These are phyloP conservation scores for Dacryopinax spathularia DNA, from an alignment of 768 basidiomycete genomes.

Conservation along the genomic window DNA sequence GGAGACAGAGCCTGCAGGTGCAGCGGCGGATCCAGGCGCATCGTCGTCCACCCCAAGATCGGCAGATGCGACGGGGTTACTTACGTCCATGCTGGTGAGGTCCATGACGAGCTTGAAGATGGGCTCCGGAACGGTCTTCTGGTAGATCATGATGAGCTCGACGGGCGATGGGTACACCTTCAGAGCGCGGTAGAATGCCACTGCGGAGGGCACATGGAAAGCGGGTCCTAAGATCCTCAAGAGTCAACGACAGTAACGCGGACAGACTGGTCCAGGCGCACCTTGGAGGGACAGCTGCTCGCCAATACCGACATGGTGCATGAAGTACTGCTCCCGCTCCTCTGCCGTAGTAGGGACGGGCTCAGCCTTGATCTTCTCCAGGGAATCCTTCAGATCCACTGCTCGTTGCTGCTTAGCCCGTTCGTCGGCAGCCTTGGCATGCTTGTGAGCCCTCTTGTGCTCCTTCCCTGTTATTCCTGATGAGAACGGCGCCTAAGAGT, in stretches of 20 bases:
- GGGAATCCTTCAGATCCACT: constrained; percentile 46
- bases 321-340: constrained; percentile 80
- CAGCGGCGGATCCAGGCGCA: constrained; percentile 32
- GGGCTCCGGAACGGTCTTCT: constrained; percentile 71
- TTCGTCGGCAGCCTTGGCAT: constrained; percentile 23
- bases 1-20: constrained; percentile 17
- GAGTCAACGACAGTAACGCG: constrained; percentile 3
- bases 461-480: constrained; percentile 53
- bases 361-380: constrained; percentile 57
- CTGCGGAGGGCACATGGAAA: constrained; percentile 64
- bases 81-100: constrained; percentile 78
- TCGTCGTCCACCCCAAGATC: constrained; percentile 33
- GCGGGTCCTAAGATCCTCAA: constrained; percentile 59
- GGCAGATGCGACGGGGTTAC: constrained; percentile 25
- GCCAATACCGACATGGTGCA: constrained; percentile 74
- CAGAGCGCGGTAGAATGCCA: constrained; percentile 85
- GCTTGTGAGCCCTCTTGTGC: constrained; percentile 74
- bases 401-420: constrained; percentile 20
- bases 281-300: constrained; percentile 71
- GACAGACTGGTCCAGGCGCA: constrained; percentile 23
- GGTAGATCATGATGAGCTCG: constrained; percentile 88
- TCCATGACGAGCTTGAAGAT: constrained; percentile 76
- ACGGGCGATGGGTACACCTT: constrained; percentile 88
- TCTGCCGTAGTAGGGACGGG: constrained; percentile 50
- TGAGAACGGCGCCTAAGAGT: constrained; percentile 3